Evolutionary conservation across 2,329 filamentous ascomycete species (phyloP).

Genomic region (Bipolaris gigantea): DNA sequence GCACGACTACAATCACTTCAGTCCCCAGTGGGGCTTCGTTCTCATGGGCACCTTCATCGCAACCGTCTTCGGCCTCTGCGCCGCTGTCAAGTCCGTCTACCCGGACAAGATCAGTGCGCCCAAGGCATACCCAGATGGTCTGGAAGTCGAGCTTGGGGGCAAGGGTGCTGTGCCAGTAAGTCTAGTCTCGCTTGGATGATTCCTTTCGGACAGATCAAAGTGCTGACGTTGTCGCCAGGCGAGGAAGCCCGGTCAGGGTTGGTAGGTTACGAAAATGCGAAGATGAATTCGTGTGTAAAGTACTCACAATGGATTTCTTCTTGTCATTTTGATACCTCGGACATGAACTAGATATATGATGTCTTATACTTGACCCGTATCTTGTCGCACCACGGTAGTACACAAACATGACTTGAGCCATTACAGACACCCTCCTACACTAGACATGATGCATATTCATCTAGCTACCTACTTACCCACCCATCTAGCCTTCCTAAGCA

Average conservation of each 20-base stretch:
- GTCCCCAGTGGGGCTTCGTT: slow-evolving; percentile 71
- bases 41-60: slow-evolving; percentile 50
- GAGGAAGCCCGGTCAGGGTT: slow-evolving; percentile 26
- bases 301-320: slow-evolving; percentile 8
- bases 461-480: not conserved
- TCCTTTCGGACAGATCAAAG: no score
- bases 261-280: slow-evolving; percentile 11
- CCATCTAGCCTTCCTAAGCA: not conserved
- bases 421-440: not conserved
- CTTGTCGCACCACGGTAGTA: not conserved
- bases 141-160: slow-evolving; percentile 54
- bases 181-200: not conserved
- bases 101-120: slow-evolving; percentile 52
- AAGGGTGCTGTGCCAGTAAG: slow-evolving; percentile 47
- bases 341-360: not conserved
- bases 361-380: not conserved
- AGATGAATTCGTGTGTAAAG: slow-evolving; percentile 5
- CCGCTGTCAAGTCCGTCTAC: slow-evolving; percentile 46
- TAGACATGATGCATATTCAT: not conserved
- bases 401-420: not conserved
- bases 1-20: slow-evolving; percentile 85
- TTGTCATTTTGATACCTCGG: slow-evolving; percentile 4
- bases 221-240: slow-evolving; percentile 21
- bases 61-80: slow-evolving; percentile 46
- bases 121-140: slow-evolving; percentile 51